Evolutionary conservation across 768 basidiomycete genomes (phyloP).

Genomic region (Amanita jacksonii): DNA sequence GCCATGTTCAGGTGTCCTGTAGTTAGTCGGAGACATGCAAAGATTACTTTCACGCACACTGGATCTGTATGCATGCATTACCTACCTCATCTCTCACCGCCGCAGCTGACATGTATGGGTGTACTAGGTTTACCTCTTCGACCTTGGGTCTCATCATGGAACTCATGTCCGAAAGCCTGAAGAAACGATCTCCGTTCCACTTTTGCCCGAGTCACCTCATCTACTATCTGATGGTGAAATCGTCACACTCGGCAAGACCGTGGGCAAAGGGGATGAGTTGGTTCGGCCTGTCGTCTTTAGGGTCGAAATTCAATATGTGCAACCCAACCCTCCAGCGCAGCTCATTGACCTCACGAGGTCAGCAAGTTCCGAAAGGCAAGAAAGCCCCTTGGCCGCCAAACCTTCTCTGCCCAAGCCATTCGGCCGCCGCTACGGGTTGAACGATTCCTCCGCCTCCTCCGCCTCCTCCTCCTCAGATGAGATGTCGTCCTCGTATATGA

Average conservation of each 20-base stretch:
- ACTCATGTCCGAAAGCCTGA: constrained; percentile 52
- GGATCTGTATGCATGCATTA: constrained; percentile 49
- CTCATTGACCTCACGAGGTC: constrained; percentile 10
- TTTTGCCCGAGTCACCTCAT: constrained; percentile 47
- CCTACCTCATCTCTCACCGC: too few relatives aligned
- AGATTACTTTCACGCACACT: constrained; percentile 61
- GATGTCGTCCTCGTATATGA: constrained; percentile 20
- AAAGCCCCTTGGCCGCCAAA: constrained; percentile 6
- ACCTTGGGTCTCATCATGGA: constrained; percentile 69
- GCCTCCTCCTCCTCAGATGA: constrained; percentile 38
- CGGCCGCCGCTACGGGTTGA: constrained; percentile 61
- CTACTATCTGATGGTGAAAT: constrained; percentile 57
- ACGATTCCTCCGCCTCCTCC: constrained; percentile 29
- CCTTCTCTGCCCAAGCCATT: constrained; percentile 25
- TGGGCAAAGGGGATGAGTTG: constrained; percentile 49
- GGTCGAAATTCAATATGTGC: constrained; percentile 33
- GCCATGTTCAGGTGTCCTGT: constrained; percentile 71
- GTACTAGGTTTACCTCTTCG: constrained; percentile 68
- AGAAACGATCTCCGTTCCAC: constrained; percentile 35
- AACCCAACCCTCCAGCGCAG: not conserved
- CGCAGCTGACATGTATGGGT: too few relatives aligned
- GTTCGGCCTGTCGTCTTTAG: constrained; percentile 57
- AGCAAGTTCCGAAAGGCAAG: constrained; percentile 13
- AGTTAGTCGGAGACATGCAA: constrained; percentile 71
- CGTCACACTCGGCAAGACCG: constrained; percentile 70